Base-by-base conservation (phyloP, 805 yeast species). In the Saccharomycopsis lassenensis region DNA sequence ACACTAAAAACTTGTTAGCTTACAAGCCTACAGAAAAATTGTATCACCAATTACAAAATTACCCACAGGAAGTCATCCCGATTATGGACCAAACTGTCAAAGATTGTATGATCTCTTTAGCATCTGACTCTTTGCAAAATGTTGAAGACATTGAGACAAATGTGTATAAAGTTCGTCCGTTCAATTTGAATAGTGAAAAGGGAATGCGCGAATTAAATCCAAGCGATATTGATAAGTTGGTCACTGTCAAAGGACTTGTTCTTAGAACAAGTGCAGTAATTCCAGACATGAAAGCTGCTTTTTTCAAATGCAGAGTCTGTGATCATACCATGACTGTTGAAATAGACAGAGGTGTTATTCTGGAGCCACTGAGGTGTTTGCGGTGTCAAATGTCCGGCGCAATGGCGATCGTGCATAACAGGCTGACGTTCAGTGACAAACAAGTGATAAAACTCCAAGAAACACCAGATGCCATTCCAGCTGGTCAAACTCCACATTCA, bases 401-500 rank as follows among this genome's bases (percentile, higher is more conserved):
- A 3, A 85, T 91, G 96, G 74, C 79, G 40, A 61, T 91, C 33
- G 69, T 91, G 14, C 98, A 91, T 59, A 91, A 91, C 56, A 71
- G 98, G 48, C 82, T 94, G 24, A 71, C 84, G 1, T 91, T 89
- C 58, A 91, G 94, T 18, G 96, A 91, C 58, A 91, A 89, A 53
- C 99, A 91, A 59, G 89, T 91, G 20, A 75, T 91, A 47, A 83
- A 84, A 51, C 62, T 91, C 28, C 98, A 91, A 59, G 98, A 91
- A 58, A 86, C 95, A 0, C 95, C 95, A 1, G 98, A 91, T 57
- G 67, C 75, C 44, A 94, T 89, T 11, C 98, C 98, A 3, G 97
- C 83, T 59, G 98, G 98, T 12, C 98, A 91, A 59, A 91, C 98
- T 2, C 98, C 98, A 1, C 98, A 91, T 57, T 79, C 95, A 10